Base-by-base conservation (phyloP, 805 yeast genomes). In the Cyberlindnera mississippiensis region DNA sequence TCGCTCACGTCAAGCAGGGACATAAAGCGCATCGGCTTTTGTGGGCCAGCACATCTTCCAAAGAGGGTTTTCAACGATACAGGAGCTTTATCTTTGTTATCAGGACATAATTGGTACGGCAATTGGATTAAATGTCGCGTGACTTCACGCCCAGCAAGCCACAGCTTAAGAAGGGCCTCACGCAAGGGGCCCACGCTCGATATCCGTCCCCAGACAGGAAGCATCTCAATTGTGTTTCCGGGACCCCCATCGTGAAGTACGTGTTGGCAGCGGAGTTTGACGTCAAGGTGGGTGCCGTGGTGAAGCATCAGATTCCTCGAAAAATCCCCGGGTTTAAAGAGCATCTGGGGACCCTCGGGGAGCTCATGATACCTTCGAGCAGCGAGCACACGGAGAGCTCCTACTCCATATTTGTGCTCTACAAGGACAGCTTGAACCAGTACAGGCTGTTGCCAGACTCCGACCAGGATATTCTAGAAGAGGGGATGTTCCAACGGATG, bases 211-310 rank as follows among this genome's bases (percentile, higher is more conserved):
- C 47, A 2, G 37, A 33, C 16, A 26, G n/a, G 18, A 34, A 37
- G 17, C 12, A n/a, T 13, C 13, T 42, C 15, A 42, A 40, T 13
- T 38, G 45, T 17, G 35, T 48, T 4, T 12, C 40, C 15, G 9
- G 17, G 13, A 15, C 49, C 1, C 34, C 54, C 26, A 73, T 78
- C 51, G 74, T 76, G 13, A 75, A 75, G 40, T 82, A 71, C 54
- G 70, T 83, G 17, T 52, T 87, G 26, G 72, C 88, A 6, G 85
- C 91, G 1, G 90, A 85, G 62, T 89, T 88, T 59, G 93, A 88
- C 58, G 78, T 82, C 48, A 82, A 76, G 52, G 69, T 77, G 41
- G 96, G 96, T 0, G 82, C 93, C 0, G 67, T 75, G 4, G 62
- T 88, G 26, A 67, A 68, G 39, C 74, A 75, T 49, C 89, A 82